These are phyloP conservation scores for Tuber aestivum DNA, from an alignment of 495 filamentous ascomycete species.

Conservation along the genomic window DNA sequence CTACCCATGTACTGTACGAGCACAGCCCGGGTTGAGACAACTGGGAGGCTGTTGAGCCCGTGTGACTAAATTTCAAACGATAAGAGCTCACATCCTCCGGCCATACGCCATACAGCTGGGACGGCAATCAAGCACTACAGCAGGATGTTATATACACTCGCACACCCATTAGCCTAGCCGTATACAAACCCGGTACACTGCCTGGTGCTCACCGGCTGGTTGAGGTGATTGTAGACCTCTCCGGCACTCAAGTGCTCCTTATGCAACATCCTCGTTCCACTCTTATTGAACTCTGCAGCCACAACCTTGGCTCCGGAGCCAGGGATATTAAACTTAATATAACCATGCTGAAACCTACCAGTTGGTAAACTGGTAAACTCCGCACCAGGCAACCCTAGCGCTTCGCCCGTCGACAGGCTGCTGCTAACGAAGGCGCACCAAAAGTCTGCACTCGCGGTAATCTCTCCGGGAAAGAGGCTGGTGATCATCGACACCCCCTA, in stretches of 20 bases:
- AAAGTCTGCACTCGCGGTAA: background rate
- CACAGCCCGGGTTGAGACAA: background rate
- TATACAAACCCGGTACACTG: background rate
- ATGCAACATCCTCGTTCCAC: background rate
- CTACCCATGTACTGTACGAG: too few relatives aligned
- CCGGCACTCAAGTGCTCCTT: background rate
- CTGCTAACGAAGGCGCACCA: background rate
- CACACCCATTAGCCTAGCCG: background rate
- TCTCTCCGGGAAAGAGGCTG: background rate
- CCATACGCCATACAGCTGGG: background rate
- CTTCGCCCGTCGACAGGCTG: background rate
- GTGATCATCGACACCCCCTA: background rate
- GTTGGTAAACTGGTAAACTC: background rate
- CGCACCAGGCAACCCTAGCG: background rate
- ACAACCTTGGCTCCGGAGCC: background rate
- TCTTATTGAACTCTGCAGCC: background rate
- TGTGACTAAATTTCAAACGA: background rate
- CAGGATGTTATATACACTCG: background rate
- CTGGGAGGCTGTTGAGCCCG: background rate
- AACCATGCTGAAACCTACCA: background rate
- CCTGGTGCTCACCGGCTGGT: background rate
- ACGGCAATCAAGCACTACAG: background rate
- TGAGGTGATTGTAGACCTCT: background rate
- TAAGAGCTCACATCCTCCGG: background rate
- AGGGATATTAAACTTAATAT: background rate